These are phyloP conservation scores for Macadamia tetraphylla DNA, from an alignment of 164 flowering plant species.

Conservation along the genomic window DNA sequence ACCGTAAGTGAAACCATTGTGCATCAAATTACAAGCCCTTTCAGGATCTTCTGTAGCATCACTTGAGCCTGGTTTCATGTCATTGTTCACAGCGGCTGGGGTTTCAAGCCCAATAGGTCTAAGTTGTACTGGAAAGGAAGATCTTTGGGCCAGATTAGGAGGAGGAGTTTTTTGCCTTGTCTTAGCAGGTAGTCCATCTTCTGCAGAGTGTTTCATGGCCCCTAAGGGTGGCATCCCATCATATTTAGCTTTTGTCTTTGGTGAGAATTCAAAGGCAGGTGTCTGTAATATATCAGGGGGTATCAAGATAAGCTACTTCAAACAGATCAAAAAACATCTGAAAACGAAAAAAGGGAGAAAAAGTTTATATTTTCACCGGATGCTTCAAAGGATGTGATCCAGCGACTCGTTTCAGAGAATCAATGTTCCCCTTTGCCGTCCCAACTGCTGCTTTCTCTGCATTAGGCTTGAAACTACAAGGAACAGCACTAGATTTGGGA, in stretches of 20 bases:
- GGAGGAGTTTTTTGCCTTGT: conserved; percentile 60
- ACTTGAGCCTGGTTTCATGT: conserved; percentile 21
- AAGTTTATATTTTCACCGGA: conserved; percentile 43
- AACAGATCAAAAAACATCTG: background rate
- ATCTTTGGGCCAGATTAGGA: conserved; percentile 37
- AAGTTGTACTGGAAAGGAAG: conserved; percentile 51
- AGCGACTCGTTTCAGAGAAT: conserved; percentile 42
- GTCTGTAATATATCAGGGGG: conserved; percentile 38
- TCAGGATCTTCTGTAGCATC: conserved; percentile 33
- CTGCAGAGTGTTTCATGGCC: conserved; percentile 41
- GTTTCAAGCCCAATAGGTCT: conserved; percentile 38
- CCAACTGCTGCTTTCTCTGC: conserved; percentile 29
- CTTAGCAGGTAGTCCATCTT: conserved; percentile 54
- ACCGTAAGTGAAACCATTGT: conserved; percentile 17
- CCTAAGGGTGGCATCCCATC: conserved; percentile 58
- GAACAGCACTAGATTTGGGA: conserved; percentile 36
- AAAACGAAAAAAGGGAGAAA: background rate
- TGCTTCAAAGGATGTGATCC: conserved; percentile 51
- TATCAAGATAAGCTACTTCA: background rate
- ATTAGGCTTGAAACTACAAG: conserved; percentile 44
- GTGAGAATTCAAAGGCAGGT: conserved; percentile 51
- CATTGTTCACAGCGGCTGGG: conserved; percentile 21
- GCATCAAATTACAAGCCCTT: conserved; percentile 15
- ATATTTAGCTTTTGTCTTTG: conserved; percentile 62
- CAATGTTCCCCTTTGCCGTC: conserved; percentile 37